phyloP scores from a whole-genome alignment of 768 basidiomycete genomes.

The Solioccasus polychromus region DNA sequence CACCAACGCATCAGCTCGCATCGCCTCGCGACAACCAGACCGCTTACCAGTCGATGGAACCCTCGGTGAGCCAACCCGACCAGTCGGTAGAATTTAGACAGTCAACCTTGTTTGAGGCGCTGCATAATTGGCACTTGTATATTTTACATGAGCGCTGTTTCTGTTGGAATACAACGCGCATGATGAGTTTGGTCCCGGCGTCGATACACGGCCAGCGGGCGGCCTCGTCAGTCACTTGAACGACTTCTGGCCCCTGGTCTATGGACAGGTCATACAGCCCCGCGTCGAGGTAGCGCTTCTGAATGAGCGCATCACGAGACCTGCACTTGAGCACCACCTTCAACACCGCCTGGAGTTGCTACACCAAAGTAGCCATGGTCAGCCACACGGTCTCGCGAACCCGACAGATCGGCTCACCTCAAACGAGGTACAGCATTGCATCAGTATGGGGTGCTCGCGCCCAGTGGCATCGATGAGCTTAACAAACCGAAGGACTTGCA shows the following conservation, averaged over 20 bases:
- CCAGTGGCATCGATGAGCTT: conserved; percentile 28
- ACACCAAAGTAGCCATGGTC: neutral
- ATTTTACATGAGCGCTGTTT: conserved; percentile 10
- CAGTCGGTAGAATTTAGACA: conserved; percentile 6
- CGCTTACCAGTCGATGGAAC: conserved; percentile 24
- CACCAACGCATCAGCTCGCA: neutral
- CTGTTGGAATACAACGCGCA: conserved; percentile 23
- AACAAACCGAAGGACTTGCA: conserved; percentile 19
- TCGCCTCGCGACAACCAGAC: neutral
- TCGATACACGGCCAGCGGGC: conserved; percentile 22
- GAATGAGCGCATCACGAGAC: conserved; percentile 19
- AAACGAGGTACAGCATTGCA: conserved; percentile 26
- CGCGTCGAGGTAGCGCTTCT: conserved; percentile 23
- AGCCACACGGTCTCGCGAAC: neutral
- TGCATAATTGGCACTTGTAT: conserved; percentile 20
- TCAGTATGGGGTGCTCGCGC: conserved; percentile 22
- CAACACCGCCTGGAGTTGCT: conserved; percentile 25
- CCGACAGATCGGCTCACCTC: conserved; percentile 12
- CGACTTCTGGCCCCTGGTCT: conserved; percentile 22
- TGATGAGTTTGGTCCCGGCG: conserved; percentile 23
- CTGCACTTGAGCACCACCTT: conserved; percentile 13
- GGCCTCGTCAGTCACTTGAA: conserved; percentile 19
- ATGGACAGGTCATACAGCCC: conserved; percentile 23
- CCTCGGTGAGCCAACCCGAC: conserved; percentile 21
- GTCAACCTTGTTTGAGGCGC: conserved; percentile 17